Conservation (phyloP, 352 stramenopile genomes). For the Phytopythium cucurbitacearum region DNA sequence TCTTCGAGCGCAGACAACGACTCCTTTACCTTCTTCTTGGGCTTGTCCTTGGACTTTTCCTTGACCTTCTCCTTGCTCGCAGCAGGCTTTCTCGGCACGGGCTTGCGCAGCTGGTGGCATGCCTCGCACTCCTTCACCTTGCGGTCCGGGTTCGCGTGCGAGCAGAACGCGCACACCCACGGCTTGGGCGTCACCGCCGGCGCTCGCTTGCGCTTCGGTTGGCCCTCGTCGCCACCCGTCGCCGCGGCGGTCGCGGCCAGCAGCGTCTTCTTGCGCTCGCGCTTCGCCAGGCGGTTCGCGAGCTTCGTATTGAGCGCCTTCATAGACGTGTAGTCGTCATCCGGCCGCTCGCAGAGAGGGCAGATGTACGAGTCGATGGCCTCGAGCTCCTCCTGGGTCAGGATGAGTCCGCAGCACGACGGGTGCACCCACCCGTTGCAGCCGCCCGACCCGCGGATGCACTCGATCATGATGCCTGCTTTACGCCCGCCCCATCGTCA, state of each 20-base stretch:
- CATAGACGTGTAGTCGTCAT: constrained; percentile 59
- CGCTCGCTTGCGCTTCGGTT: constrained; percentile 6
- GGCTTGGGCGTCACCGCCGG: constrained; percentile 10
- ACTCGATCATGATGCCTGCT: constrained; percentile 92
- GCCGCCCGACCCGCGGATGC: constrained; percentile 83
- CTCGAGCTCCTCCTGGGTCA: constrained; percentile 85
- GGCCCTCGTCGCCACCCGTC: neutral
- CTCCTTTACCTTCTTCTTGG: constrained; percentile 7
- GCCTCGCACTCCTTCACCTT: constrained; percentile 33
- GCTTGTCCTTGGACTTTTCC: constrained; percentile 13
- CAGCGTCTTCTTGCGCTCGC: constrained; percentile 39
- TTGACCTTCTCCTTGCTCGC: constrained; percentile 14
- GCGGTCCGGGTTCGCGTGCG: constrained; percentile 36
- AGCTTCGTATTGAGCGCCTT: constrained; percentile 72
- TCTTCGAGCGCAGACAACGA: constrained; percentile 13
- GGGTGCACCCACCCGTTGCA: constrained; percentile 92
- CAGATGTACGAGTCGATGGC: constrained; percentile 83
- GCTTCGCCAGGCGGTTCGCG: constrained; percentile 62
- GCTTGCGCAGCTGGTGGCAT: constrained; percentile 27
- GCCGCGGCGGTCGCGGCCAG: neutral
- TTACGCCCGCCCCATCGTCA: neutral
- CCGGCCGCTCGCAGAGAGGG: constrained; percentile 67
- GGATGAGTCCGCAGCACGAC: constrained; percentile 77
- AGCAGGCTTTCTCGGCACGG: constrained; percentile 9
- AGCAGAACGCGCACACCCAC: constrained; percentile 49